Evolutionary conservation across 2,329 filamentous ascomycete genomes (phyloP), one percentile per base, ranked within the genome.

Genomic region (Claviceps capensis): DNA sequence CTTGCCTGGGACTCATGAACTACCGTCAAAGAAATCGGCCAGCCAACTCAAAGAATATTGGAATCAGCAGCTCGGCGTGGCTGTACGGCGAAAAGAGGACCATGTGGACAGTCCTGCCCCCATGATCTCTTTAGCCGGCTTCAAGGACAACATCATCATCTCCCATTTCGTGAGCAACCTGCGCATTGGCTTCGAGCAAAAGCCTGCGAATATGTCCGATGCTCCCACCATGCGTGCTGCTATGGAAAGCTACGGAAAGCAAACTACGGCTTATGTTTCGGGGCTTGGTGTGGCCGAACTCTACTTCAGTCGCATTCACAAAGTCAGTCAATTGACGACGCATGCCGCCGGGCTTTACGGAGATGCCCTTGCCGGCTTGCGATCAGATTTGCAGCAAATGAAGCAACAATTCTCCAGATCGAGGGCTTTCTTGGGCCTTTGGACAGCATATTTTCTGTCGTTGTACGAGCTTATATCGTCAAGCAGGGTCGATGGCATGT

Each of bases 381-480:
- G 43, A n/a, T 30, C 40, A 3, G 53, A 56, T 34, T 26, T 56
- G n/a, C 47, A 53, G 17, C 49, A 54, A 1, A 52, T 52, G 30
- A 42, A 51, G 2, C 23, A 47, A 6, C 41, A 51, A 8, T 48
- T 49, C 34, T 47, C 34, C 4, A 14, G 43, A 26, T 47, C 42
- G 14, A 53, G 42, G n/a, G 51, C 53, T 14, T 56, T 51, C 30
- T 43, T 54, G 53, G 48, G 52, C n/a, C 51, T 56, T 4, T 53
- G 47, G 53, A 56, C 50, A 2, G 51, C 53, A 1, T 50, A 48
- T 22, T 54, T 55, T 19, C 46, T 56, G 3, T 52, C 52, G 19
- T 13, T 56, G 30, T 56, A 54, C 30, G 54, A 56, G 43, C 47
- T 56, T 36, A 50, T 56, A 30, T 54, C 53, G 8, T 43, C 43